A percentile compares a stretch with the other conserved stretches of the same genome.
phyloP scores from a whole-genome alignment of 2,329 filamentous ascomycete species.

The Hypoxylon rubiginosum region DNA sequence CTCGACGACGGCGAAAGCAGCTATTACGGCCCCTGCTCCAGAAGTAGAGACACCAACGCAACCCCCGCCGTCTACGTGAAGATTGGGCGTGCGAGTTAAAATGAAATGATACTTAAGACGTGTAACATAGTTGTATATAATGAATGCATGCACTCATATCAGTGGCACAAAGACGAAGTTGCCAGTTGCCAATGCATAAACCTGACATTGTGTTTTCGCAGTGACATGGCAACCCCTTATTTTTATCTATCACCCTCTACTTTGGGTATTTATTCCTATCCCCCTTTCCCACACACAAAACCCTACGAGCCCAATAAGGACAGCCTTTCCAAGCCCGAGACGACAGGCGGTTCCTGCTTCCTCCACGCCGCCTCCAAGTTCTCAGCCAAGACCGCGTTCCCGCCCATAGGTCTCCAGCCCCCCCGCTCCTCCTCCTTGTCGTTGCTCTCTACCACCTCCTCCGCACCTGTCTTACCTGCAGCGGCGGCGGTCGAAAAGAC shows the following conservation, averaged over 20 bases:
- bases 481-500: conserved; percentile 73
- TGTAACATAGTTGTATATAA: conserved; percentile 51
- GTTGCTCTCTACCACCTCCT: too few relatives aligned
- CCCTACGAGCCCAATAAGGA: conserved; percentile 62
- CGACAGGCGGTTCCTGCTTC: conserved; percentile 62
- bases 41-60: conserved; percentile 12
- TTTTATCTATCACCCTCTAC: conserved; percentile 33
- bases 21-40: conserved; percentile 3
- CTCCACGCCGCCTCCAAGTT: conserved; percentile 62
- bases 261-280: too few relatives aligned
- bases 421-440: conserved; percentile 48
- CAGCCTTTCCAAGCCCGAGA: conserved; percentile 64
- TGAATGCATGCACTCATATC: conserved; percentile 17
- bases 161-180: conserved; percentile 4
- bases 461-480: conserved; percentile 34
- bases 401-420: conserved; percentile 59
- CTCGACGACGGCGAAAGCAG: conserved; percentile 2
- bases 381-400: conserved; percentile 66
- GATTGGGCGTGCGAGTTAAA: conserved; percentile 25
- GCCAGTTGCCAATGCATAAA: neutral
- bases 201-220: neutral
- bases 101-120: conserved; percentile 37
- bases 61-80: conserved; percentile 40
- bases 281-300: neutral
- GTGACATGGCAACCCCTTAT: neutral